Conservation (phyloP, 1,284 basidiomycete species). For the Rhodotorula sp. region DNA sequence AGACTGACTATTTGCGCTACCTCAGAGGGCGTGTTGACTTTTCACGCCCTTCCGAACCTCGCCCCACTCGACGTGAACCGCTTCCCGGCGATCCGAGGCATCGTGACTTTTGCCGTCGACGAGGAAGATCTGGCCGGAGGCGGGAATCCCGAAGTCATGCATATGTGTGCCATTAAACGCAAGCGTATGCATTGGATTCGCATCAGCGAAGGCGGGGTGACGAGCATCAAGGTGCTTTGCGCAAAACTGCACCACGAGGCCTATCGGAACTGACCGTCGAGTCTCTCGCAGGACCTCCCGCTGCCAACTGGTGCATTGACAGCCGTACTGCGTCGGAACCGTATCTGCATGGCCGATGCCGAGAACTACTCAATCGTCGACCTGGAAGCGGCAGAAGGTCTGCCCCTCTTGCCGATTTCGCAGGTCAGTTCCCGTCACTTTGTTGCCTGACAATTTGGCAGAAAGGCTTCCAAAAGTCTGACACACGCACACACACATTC, state of each 20-base stretch:
- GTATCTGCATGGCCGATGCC: slow-evolving; percentile 71
- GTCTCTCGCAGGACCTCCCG: slow-evolving; percentile 64
- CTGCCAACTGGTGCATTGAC: slow-evolving; percentile 61
- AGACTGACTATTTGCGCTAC: neutral
- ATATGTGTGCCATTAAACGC: slow-evolving; percentile 74
- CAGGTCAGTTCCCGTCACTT: slow-evolving; percentile 51
- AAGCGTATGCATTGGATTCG: slow-evolving; percentile 66
- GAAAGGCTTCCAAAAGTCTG: neutral
- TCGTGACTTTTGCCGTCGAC: slow-evolving; percentile 74
- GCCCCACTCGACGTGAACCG: slow-evolving; percentile 61
- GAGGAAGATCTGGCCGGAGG: slow-evolving; percentile 64
- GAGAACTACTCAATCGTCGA: slow-evolving; percentile 73
- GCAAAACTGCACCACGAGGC: neutral
- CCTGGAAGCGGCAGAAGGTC: slow-evolving; percentile 63
- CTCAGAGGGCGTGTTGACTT: slow-evolving; percentile 68
- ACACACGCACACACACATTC: neutral
- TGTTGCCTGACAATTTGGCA: neutral
- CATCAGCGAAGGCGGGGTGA: slow-evolving; percentile 59
- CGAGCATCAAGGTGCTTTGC: slow-evolving; percentile 59
- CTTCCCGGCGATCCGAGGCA: slow-evolving; percentile 74
- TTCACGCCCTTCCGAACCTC: slow-evolving; percentile 73
- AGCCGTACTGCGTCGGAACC: slow-evolving; percentile 63
- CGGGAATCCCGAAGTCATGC: slow-evolving; percentile 61
- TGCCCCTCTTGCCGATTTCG: slow-evolving; percentile 71
- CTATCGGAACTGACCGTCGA: neutral